Base-by-base conservation (phyloP, 2,329 filamentous ascomycete species). In the Sporothrix mexicana region DNA sequence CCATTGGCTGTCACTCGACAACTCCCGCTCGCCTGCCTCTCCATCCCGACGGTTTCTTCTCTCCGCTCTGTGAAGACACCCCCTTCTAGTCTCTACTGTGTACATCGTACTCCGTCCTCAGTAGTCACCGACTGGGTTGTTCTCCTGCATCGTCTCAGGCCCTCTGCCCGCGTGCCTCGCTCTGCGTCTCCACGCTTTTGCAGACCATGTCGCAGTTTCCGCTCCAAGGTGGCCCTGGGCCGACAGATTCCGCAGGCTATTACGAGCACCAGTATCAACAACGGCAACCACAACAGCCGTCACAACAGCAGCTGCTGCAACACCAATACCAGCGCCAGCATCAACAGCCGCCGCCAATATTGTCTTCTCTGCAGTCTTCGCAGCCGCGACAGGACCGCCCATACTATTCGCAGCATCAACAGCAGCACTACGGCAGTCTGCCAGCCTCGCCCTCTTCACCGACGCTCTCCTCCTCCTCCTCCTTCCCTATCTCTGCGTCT, bases 161-260 rank as follows among this genome's bases (percentile, higher is more conserved):
- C 43, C 23, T 62, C 43, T 74, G 36, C 67, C n/a, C 67, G 59
- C 61, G 20, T 53, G 68, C 43, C 10, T 59, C 55, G 25, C 55
- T 59, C 67, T 17, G 12, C 69, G 30, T 69, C 53, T 55, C 72
- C 76, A 73, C 78, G 81, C 81, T 82, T 66, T 82, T 81, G 83
- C 79, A 80, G 80, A 84, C 82, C 83, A 86, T 87, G 85, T 85
- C 85, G 82, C 85, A 87, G 81, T 83, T 84, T 83, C 82, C 82
- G 80, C 82, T 82, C 81, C 84, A 83, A 80, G 81, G 80, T 80
- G 74, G 82, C 78, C 80, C 84, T 78, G 74, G 59, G n/a, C 79
- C 79, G 78, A 76, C 68, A 45, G 74, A 71, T 51, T 66, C 74
- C 67, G 41, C 61, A 25, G 61, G 47, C 43, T 47, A 25, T 25